Evolutionary conservation across 495 filamentous ascomycete genomes (phyloP).

Genomic region (Rhypophila decipiens): DNA sequence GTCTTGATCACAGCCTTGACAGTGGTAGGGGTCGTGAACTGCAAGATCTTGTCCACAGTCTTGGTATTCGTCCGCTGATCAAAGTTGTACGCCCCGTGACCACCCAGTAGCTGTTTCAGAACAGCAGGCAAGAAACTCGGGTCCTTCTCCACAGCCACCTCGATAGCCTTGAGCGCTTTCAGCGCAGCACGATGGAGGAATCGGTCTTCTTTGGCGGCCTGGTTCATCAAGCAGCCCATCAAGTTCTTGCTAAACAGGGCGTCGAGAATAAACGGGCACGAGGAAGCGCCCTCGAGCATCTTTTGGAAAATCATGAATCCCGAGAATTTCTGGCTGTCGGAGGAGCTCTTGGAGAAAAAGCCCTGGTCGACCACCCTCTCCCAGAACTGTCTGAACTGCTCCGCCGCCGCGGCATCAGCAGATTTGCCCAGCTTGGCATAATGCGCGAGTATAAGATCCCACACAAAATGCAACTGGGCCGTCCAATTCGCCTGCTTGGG

Average conservation of each 20-base stretch:
- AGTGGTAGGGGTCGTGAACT: slow-evolving; percentile 49
- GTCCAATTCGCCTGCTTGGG: slow-evolving; percentile 59
- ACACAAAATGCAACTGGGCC: slow-evolving; percentile 79
- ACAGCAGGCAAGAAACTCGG: slow-evolving; percentile 54
- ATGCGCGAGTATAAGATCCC: slow-evolving; percentile 64
- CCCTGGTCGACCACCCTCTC: slow-evolving; percentile 81
- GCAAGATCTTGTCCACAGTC: slow-evolving; percentile 70
- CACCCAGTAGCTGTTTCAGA: slow-evolving; percentile 58
- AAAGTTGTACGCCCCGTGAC: slow-evolving; percentile 68
- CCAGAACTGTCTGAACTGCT: slow-evolving; percentile 76
- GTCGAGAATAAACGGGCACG: slow-evolving; percentile 17
- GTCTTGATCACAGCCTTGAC: slow-evolving; percentile 41
- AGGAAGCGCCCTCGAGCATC: slow-evolving; percentile 48
- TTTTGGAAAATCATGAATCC: slow-evolving; percentile 82
- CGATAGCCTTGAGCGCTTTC: slow-evolving; percentile 62
- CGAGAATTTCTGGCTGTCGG: slow-evolving; percentile 81
- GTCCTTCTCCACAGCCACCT: slow-evolving; percentile 56
- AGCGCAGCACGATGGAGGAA: slow-evolving; percentile 77
- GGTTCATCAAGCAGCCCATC: slow-evolving; percentile 78
- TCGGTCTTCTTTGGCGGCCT: slow-evolving; percentile 72
- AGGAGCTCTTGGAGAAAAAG: slow-evolving; percentile 72
- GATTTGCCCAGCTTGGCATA: slow-evolving; percentile 33
- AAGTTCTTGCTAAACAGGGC: slow-evolving; percentile 74
- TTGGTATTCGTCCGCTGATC: slow-evolving; percentile 85
- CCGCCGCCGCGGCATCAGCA: slow-evolving; percentile 15